Percentiles rank a stretch among this genome's conserved stretches.
Evolutionary conservation across 805 yeast genomes (phyloP).

Genomic region (Grigorovia humatica): DNA sequence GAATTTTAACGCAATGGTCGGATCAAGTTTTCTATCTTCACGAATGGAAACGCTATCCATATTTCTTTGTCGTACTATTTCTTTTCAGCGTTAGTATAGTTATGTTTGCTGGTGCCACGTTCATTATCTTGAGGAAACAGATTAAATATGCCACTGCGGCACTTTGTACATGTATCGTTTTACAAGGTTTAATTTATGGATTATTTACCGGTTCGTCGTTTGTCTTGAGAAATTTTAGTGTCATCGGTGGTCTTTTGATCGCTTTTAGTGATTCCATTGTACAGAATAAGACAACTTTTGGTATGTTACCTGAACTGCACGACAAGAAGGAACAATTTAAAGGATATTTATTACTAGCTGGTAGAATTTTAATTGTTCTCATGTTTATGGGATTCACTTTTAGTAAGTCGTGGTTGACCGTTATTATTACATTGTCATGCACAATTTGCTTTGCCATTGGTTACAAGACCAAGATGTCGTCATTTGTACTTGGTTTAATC

Average conservation of each 20-base stretch:
- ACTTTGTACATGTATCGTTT: conserved; percentile 59
- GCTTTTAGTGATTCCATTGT: conserved; percentile 83
- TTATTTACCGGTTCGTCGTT: conserved; percentile 71
- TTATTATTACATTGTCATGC: conserved; percentile 60
- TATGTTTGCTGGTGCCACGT: conserved; percentile 67
- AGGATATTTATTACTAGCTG: conserved; percentile 78
- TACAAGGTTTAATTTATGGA: conserved; percentile 87
- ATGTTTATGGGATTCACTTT: conserved; percentile 80
- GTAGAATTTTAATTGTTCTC: conserved; percentile 76
- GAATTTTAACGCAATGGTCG: conserved; percentile 80
- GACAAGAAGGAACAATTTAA: conserved; percentile 52
- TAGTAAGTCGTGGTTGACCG: conserved; percentile 60
- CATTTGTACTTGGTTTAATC: conserved; percentile 56
- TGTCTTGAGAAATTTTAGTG: conserved; percentile 78
- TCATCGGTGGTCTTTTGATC: conserved; percentile 83
- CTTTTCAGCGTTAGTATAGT: conserved; percentile 50
- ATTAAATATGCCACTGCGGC: conserved; percentile 63
- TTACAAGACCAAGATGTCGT: conserved; percentile 84
- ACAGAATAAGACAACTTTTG: conserved; percentile 51
- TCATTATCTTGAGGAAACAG: conserved; percentile 60
- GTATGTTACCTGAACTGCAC: conserved; percentile 44
- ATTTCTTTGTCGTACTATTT: conserved; percentile 61
- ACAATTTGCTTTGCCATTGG: conserved; percentile 79
- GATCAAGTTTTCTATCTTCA: conserved; percentile 82
- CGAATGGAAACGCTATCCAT: conserved; percentile 71